Base-by-base conservation (phyloP, 257 asterid genomes). In the Nicotiana tomentosiformis region DNA sequence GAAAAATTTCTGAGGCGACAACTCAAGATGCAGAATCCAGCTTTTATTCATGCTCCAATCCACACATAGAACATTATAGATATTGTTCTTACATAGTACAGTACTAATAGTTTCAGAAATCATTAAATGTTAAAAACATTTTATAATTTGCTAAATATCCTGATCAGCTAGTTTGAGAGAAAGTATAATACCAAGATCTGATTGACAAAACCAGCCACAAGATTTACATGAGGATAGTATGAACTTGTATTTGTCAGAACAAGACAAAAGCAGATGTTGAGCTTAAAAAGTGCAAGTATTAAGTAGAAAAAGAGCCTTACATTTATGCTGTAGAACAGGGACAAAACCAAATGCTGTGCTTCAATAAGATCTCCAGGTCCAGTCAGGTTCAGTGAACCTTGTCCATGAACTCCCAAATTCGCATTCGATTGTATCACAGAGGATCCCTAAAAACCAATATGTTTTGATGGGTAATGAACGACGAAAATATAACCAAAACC, bases 311-410 rank as follows among this genome's bases (percentile, higher is more conserved):
- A 81, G 89, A 86, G 83, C 79, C 91, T 90, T 90, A 95, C 98
- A 83, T 87, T 91, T 87, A 95, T 93, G 83, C 92, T 92, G 86
- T 93, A 93, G 89, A 93, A 95, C 87, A 93, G 88, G 86, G 98
- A 95, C 83, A 95, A 82, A 86, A 95, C 95, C 91, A 95, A 92
- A 86, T 87, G 97, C 80, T 87, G 98, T 82, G 98, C 98, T 88
- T 92, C 98, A 89, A 95, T 93, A 85, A 90, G 84, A 90, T 93
- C 96, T 84, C 97, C 98, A 74, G 93, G 88, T 82, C 97, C 98
- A 65, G 98, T 81, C 89, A 95, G 88, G 90, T 95, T 95, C 93
- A 95, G 88, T 43, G 97, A 92, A 64, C 98, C 98, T 91, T 95
- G 97, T 83, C 98, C 98, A 81, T 92, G 95, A 86, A 95, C 90